Evolutionary conservation across 2,329 filamentous ascomycete species (phyloP), one percentile per base, ranked within the genome.

Genomic region (Fusarium sp.): DNA sequence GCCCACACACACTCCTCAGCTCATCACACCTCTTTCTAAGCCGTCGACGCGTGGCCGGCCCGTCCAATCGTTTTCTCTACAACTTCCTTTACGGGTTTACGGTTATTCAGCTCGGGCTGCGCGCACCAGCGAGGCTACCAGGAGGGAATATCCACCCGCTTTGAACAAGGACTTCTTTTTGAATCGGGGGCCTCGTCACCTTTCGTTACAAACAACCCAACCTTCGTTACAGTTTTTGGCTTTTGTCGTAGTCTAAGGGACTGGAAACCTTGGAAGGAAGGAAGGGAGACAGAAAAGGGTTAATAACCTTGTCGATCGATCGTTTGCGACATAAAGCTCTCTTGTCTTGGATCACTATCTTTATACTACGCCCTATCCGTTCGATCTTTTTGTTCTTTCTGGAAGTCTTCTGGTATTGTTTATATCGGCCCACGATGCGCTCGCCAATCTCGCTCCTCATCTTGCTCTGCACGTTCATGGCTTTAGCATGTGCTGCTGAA

Each of bases 381-480:
- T 67, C 39, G 58, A 42, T 44, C 48, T 70, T 42, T 22, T 32
- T 59, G 24, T 45, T 57, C 17, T 38, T 36, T 48, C 34, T 45
- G 26, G n/a, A 44, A 62, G 50, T 24, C 24, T 20, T 20, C 48
- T 52, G 45, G 24, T 47, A 38, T 64, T 39, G 32, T 52, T 45
- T 41, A 45, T 59, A 34, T 34, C 48, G 10, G 47, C 17, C 47
- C 58, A 75, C 58, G 48, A 77, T 77, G 75, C 72, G 72, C 26
- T 67, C 67, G 30, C 34, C 72, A 55, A 66, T 58, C 20, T 68
- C 63, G 28, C 48, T 73, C 24, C 41, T 77, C 36, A 52, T 68
- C 20, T 38, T 78, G 30, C 68, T 78, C 47, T 77, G 64, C 55
- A n/a, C 57, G 26, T 41, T 75, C 17, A 54, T 70, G 30, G 59